These are phyloP conservation scores for Theobroma cacao DNA, from an alignment of 345 rosid genomes.

Conservation along the genomic window DNA sequence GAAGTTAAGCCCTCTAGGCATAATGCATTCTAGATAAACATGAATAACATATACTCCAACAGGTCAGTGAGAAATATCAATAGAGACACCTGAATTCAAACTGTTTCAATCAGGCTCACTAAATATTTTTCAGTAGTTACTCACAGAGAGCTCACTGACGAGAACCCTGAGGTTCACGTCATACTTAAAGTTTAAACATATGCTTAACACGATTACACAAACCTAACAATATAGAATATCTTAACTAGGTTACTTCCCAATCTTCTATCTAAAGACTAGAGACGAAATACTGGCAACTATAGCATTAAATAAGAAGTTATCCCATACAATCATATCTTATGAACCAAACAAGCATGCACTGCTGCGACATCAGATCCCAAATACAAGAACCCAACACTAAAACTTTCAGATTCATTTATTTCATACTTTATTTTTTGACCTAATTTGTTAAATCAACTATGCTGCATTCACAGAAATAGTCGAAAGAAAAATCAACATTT, in stretches of 20 bases:
- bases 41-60: not conserved
- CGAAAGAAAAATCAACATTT: not conserved
- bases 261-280: not conserved
- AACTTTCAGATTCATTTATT: no score
- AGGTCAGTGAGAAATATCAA: not conserved
- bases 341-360: not conserved
- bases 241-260: not conserved
- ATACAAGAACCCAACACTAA: not conserved
- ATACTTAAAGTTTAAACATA: not conserved
- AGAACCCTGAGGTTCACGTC: not conserved
- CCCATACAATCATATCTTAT: not conserved
- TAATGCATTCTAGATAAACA: not conserved
- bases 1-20: not conserved
- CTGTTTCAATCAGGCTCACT: not conserved
- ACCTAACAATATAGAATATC: not conserved
- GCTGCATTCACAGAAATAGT: no score
- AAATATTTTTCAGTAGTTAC: not conserved
- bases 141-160: not conserved
- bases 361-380: not conserved
- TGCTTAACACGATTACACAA: not conserved
- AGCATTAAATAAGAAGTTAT: not conserved
- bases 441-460: no score
- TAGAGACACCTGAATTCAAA: not conserved
- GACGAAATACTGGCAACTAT: not conserved
- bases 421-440: no score